Conservation (phyloP, 1,284 basidiomycete species). For the Bjerkandera adusta region DNA sequence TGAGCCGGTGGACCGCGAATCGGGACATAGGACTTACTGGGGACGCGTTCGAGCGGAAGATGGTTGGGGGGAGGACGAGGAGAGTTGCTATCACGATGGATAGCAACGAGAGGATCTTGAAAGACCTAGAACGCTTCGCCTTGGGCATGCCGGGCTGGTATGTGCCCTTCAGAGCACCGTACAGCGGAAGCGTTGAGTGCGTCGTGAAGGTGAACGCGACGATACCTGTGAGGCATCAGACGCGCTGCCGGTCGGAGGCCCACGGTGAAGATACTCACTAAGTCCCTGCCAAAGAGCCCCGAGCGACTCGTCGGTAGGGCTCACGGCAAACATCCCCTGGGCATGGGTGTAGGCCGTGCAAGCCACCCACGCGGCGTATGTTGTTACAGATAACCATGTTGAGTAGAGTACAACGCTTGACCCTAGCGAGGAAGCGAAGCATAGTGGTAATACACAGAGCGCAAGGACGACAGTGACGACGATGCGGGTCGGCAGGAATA, state of each 20-base stretch:
- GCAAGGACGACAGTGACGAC: constrained; percentile 39
- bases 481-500: constrained; percentile 30
- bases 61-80: constrained; percentile 56
- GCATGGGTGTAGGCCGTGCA: constrained; percentile 49
- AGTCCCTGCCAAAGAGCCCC: constrained; percentile 59
- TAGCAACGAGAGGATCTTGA: constrained; percentile 51
- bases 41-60: constrained; percentile 44
- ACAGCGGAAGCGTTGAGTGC: constrained; percentile 59
- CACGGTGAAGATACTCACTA: too few relatives aligned
- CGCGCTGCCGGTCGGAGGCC: constrained; percentile 3
- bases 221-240: constrained; percentile 34
- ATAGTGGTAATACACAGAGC: constrained; percentile 46
- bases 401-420: constrained; percentile 52
- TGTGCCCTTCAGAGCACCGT: constrained; percentile 52
- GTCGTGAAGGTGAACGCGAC: constrained; percentile 66
- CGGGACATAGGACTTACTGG: constrained; percentile 39
- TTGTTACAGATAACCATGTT: constrained; percentile 53
- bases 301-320: constrained; percentile 34
- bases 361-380: constrained; percentile 59
- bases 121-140: constrained; percentile 50
- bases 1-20: background rate
- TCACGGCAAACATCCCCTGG: constrained; percentile 38
- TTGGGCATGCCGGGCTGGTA: constrained; percentile 38
- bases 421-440: constrained; percentile 49
- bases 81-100: constrained; percentile 47